Percentiles rank a stretch among this genome's conserved stretches.
phyloP scores from a whole-genome alignment of 345 rosid species.

The Balakata baccata region DNA sequence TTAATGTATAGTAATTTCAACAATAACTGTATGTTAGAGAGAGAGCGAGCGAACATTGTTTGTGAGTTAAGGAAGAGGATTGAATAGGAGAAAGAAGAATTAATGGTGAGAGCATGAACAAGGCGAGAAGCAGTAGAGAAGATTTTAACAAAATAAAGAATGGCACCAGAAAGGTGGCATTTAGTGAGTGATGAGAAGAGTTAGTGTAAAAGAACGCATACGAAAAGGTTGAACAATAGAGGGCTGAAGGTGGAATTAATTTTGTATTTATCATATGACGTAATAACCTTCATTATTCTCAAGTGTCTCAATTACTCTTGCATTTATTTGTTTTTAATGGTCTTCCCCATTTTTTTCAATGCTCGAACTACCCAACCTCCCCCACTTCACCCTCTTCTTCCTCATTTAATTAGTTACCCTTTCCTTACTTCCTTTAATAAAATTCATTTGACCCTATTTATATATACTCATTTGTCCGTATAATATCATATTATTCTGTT shows the following conservation, averaged over 20 bases:
- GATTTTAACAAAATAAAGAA: constrained; percentile 42
- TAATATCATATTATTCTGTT: background rate
- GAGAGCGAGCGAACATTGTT: constrained; percentile 12
- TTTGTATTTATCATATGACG: constrained; percentile 84
- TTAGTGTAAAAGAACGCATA: constrained; percentile 19
- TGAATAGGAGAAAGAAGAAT: constrained; percentile 31
- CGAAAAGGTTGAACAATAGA: constrained; percentile 22
- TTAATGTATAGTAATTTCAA: constrained; percentile 10
- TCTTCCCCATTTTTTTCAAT: constrained; percentile 49
- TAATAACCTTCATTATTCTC: constrained; percentile 80
- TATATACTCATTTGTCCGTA: no score
- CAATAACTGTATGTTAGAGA: background rate
- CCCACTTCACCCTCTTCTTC: constrained; percentile 3
- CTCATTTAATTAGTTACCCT: constrained; percentile 39
- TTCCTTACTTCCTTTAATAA: constrained; percentile 6
- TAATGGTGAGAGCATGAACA: constrained; percentile 47
- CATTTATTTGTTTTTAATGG: constrained; percentile 90
- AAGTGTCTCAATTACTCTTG: constrained; percentile 89
- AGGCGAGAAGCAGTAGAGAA: constrained; percentile 24
- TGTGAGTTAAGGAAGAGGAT: constrained; percentile 14
- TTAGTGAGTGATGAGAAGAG: constrained; percentile 47
- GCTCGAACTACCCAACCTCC: constrained; percentile 66
- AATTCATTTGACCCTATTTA: background rate
- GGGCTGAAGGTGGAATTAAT: constrained; percentile 50
- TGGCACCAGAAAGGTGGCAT: constrained; percentile 59